Percentiles rank a stretch among this genome's conserved stretches.
Conservation (phyloP, 1,284 basidiomycete species). For the Violaceomyces palustris region DNA sequence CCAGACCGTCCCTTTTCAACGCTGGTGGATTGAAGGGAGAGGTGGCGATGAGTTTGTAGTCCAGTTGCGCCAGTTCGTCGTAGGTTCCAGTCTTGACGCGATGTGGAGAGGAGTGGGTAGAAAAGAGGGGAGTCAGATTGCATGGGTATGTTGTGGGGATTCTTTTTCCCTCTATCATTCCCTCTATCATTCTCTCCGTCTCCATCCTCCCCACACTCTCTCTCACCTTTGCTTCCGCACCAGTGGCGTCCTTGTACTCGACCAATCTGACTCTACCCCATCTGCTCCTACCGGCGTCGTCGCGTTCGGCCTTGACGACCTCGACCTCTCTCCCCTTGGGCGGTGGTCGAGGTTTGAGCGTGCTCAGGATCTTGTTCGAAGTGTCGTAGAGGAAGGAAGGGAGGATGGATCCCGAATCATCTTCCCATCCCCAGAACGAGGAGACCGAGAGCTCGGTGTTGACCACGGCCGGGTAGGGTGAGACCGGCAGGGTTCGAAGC, state of each 20-base stretch:
- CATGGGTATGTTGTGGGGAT: too few relatives aligned
- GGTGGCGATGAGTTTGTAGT: constrained; percentile 37
- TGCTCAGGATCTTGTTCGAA: constrained; percentile 3
- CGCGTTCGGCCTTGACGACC: constrained; percentile 24
- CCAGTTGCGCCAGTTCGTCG: constrained; percentile 63
- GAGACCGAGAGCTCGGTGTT: constrained; percentile 60
- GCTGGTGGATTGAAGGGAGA: constrained; percentile 31
- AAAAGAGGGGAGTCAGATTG: too few relatives aligned
- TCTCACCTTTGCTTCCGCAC: constrained; percentile 29
- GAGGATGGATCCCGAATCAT: constrained; percentile 32
- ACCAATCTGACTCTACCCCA: constrained; percentile 46
- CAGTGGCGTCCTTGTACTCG: constrained; percentile 46
- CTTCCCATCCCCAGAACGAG: constrained; percentile 58
- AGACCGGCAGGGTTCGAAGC: constrained; percentile 61
- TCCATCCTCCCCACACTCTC: neutral
- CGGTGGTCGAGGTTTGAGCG: constrained; percentile 1
- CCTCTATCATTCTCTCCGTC: too few relatives aligned
- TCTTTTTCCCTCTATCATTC: too few relatives aligned
- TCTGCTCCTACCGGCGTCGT: constrained; percentile 32
- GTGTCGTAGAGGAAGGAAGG: constrained; percentile 22
- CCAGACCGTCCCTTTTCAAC: constrained; percentile 15
- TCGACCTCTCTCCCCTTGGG: constrained; percentile 24
- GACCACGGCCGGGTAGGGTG: constrained; percentile 63
- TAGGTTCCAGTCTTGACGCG: constrained; percentile 62
- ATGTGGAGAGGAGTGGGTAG: neutral